Evolutionary conservation across 495 filamentous ascomycete species (phyloP), one percentile per base, ranked within the genome.

Genomic region (Hyphodiscus hymeniophilus): DNA sequence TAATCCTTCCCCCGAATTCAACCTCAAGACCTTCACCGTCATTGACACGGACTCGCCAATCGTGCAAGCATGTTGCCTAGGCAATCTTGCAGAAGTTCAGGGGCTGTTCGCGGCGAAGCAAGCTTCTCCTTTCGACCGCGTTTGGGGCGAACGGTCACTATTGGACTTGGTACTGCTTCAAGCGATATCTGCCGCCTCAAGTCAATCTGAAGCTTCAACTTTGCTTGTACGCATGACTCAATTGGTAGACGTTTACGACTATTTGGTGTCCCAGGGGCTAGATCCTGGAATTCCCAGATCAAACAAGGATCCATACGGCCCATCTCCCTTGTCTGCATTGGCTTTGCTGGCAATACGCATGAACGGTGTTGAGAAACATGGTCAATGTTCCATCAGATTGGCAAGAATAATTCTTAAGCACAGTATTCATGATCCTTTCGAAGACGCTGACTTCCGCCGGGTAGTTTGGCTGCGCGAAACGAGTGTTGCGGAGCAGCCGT

Each of bases 141-240:
- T 42, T 12, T 42, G 40, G 40, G 40, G 40, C 21, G 21, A 42
- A 24, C 24, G 21, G n/a, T 42, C 40, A 5, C 24, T 42, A 13
- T 22, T 42, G n/a, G 40, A 42, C 21, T 17, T 42, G 7, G 40
- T 42, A 3, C 28, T 42, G 23, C 10, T 42, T 12, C 40, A 26
- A 15, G 24, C n/a, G 2, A 3, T 42, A 8, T 11, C 12, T 24
- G n/a, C 24, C 10, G n/a, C n/a, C 40, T 42, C 40, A 7, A 26
- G 40, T 26, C 21, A 26, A 15, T 26, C 40, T 26, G 21, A 12
- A 18, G 12, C 10, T 23, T 15, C 16, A 24, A 26, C 6, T 36
- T 18, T 5, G 3, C 33, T n/a, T n/a, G 6, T 36, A n/a, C n/a
- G n/a, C n/a, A n/a, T n/a, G 33, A 5, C 33, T 18, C 20, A 10